These are phyloP conservation scores for Pugionium dolabratum DNA, from an alignment of 345 rosid genomes.

Conservation along the genomic window DNA sequence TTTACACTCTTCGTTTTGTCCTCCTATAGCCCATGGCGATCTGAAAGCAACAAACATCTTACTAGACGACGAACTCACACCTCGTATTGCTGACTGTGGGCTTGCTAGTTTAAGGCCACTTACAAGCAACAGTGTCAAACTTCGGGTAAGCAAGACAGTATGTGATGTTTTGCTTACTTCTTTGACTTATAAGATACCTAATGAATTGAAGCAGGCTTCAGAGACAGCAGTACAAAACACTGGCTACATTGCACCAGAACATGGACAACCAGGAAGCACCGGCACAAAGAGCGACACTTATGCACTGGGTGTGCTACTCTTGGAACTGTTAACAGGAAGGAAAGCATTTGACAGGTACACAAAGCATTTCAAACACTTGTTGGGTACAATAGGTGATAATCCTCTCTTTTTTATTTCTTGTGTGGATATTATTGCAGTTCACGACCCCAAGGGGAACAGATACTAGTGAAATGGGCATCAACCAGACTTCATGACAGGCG, in stretches of 20 bases:
- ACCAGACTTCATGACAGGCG: constrained; percentile 71
- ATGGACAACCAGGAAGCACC: constrained; percentile 64
- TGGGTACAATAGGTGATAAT: too few relatives aligned
- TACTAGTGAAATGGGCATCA: constrained; percentile 79
- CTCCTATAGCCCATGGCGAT: constrained; percentile 76
- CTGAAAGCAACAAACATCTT: constrained; percentile 80
- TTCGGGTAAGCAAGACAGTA: constrained; percentile 50
- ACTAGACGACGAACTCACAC: constrained; percentile 77
- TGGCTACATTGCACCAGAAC: constrained; percentile 81
- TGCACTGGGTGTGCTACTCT: constrained; percentile 85
- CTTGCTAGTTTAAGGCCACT: constrained; percentile 73
- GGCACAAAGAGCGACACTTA: constrained; percentile 67
- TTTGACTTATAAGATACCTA: constrained; percentile 20
- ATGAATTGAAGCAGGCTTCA: constrained; percentile 62
- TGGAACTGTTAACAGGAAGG: constrained; percentile 89
- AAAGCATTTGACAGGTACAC: constrained; percentile 64
- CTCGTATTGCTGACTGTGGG: constrained; percentile 74
- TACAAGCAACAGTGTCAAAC: constrained; percentile 69
- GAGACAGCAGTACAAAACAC: constrained; percentile 66
- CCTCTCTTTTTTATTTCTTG: too few relatives aligned
- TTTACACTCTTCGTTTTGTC: constrained; percentile 66
- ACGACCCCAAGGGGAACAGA: constrained; percentile 59
- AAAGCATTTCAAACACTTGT: constrained; percentile 15
- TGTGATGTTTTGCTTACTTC: not conserved
- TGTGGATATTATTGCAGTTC: constrained; percentile 46